phyloP scores from a whole-genome alignment of 306 rosid species.

The Canavalia gladiata region DNA sequence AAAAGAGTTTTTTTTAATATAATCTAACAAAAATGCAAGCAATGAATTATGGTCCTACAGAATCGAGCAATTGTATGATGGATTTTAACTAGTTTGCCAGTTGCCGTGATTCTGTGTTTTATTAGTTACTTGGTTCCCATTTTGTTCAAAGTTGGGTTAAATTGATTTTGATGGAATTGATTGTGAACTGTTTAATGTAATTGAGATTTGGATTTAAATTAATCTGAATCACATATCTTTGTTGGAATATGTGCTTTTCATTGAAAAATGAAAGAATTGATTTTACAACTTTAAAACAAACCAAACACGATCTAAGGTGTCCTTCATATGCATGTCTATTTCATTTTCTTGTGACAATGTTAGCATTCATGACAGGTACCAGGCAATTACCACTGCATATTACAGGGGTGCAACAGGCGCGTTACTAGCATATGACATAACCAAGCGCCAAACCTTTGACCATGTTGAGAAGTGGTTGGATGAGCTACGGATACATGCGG shows the following conservation, averaged over 20 bases:
- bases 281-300: too few species aligned
- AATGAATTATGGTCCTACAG: neutral
- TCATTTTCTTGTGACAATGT: constrained; percentile 45
- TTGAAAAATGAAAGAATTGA: too few species aligned
- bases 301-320: too few species aligned
- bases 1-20: neutral
- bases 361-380: constrained; percentile 69
- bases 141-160: too few species aligned
- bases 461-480: constrained; percentile 86
- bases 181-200: too few species aligned
- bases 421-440: constrained; percentile 87
- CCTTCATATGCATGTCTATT: constrained; percentile 27
- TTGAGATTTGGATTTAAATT: too few species aligned
- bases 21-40: constrained; percentile 10
- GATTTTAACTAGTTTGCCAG: constrained; percentile 7
- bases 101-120: constrained; percentile 12
- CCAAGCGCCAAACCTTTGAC: constrained; percentile 77
- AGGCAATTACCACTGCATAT: constrained; percentile 96
- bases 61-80: neutral
- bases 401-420: constrained; percentile 98
- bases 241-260: too few species aligned
- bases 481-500: constrained; percentile 80
- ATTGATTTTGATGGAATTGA: too few species aligned
- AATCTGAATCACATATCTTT: too few species aligned
- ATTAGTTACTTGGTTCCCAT: constrained; percentile 16